Evolutionary conservation across 2,329 filamentous ascomycete genomes (phyloP).

Genomic region (Didymella glomerata): DNA sequence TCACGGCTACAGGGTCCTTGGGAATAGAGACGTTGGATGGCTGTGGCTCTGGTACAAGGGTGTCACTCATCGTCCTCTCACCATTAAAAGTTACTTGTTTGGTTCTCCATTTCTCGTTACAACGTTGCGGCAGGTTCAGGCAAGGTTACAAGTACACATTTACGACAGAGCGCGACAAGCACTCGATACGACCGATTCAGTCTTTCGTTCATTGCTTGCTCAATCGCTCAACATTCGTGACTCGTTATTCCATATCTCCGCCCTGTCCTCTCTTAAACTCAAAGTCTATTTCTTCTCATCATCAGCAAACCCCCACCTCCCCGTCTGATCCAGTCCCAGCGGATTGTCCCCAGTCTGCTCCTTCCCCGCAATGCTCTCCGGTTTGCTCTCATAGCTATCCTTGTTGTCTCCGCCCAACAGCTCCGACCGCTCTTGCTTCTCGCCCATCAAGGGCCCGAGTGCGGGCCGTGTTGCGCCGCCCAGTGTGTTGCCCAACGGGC

Average conservation of each 20-base stretch:
- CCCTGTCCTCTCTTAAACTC: too few species aligned
- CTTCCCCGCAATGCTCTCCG: constrained; percentile 51
- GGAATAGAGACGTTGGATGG: neutral
- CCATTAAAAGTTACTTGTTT: constrained; percentile 5
- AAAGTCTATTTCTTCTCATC: constrained; percentile 11
- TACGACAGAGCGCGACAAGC: neutral
- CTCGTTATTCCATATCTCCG: neutral
- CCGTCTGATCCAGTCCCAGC: constrained; percentile 51
- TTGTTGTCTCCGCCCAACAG: constrained; percentile 52
- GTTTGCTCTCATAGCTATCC: constrained; percentile 48
- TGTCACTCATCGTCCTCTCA: neutral
- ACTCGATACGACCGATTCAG: neutral
- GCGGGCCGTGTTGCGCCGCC: constrained; percentile 50
- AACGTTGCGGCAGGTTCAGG: neutral
- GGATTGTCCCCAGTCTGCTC: constrained; percentile 53
- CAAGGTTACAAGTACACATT: neutral
- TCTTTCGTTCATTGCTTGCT: neutral
- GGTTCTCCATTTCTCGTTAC: too few species aligned
- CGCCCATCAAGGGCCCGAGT: constrained; percentile 47
- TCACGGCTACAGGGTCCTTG: neutral
- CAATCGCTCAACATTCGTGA: neutral
- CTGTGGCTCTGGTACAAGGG: neutral
- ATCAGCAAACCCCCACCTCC: constrained; percentile 49
- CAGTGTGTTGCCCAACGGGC: constrained; percentile 48
- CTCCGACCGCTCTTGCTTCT: constrained; percentile 48